A percentile compares a stretch with the other conserved stretches of the same genome.
Evolutionary conservation across 2,329 filamentous ascomycete genomes (phyloP).

Genomic region (Xylariaceae sp.): DNA sequence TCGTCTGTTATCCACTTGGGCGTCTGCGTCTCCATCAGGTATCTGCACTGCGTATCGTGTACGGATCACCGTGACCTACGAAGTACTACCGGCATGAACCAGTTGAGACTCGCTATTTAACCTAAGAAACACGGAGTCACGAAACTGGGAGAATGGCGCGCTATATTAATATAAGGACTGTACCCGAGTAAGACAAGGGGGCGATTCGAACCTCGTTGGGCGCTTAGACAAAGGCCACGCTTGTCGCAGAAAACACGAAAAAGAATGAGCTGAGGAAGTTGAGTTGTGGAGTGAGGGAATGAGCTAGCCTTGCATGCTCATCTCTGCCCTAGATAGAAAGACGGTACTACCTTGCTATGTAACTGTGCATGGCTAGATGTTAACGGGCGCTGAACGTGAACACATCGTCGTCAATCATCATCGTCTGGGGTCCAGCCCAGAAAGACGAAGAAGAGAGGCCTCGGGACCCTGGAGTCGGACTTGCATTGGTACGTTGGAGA

Average conservation of each 20-base stretch:
- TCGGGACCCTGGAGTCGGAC: too few species aligned
- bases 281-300: background rate
- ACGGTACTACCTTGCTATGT: background rate
- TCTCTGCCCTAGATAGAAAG: background rate
- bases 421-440: background rate
- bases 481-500: too few species aligned
- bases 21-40: too few species aligned
- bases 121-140: background rate
- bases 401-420: background rate
- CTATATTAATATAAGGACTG: background rate
- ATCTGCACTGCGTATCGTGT: too few species aligned
- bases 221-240: background rate
- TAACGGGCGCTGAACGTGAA: background rate
- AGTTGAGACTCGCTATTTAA: background rate
- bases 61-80: too few species aligned
- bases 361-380: background rate
- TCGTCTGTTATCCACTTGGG: too few species aligned
- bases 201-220: background rate
- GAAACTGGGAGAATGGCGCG: background rate
- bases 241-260: background rate
- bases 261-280: background rate
- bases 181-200: background rate
- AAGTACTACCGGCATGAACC: background rate
- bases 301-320: background rate
- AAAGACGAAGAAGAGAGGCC: too few species aligned